phyloP scores from a whole-genome alignment of 2,329 filamentous ascomycete genomes.

The Aspergillus sclerotialis region DNA sequence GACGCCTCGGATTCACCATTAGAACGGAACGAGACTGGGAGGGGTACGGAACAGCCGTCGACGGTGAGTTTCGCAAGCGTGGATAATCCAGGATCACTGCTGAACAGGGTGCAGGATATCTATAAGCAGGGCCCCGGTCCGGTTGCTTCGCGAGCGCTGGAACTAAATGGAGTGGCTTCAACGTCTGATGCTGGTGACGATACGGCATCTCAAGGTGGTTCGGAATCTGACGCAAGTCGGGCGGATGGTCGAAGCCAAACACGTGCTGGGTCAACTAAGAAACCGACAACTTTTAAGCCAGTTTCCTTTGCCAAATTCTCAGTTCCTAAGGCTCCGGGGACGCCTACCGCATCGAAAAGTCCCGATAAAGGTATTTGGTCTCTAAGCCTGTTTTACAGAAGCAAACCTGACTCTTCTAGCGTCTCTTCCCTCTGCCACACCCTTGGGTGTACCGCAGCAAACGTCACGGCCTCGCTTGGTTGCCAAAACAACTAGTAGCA shows the following conservation, averaged over 20 bases:
- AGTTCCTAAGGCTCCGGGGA: constrained; percentile 54
- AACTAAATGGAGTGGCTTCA: constrained; percentile 32
- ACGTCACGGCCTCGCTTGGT: constrained; percentile 54
- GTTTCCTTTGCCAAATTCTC: constrained; percentile 62
- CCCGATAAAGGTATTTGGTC: constrained; percentile 48
- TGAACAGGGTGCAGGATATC: constrained; percentile 19
- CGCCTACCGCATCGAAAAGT: constrained; percentile 43
- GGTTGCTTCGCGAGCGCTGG: constrained; percentile 29
- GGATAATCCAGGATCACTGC: constrained; percentile 8
- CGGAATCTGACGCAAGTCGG: constrained; percentile 57
- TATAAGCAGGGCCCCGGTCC: constrained; percentile 24
- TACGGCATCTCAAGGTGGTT: constrained; percentile 42
- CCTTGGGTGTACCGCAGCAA: constrained; percentile 33
- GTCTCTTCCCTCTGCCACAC: constrained; percentile 30
- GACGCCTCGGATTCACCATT: constrained; percentile 9
- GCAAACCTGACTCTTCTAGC: constrained; percentile 16
- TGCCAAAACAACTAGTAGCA: constrained; percentile 52
- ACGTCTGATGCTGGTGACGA: constrained; percentile 32
- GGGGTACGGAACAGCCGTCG: constrained; percentile 16
- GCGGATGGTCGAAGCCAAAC: constrained; percentile 41
- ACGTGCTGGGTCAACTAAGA: constrained; percentile 50
- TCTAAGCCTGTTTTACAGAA: background rate
- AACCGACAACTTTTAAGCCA: constrained; percentile 57
- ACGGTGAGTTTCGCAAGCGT: constrained; percentile 22
- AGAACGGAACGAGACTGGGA: constrained; percentile 17